Evolutionary conservation across 306 rosid genomes (phyloP).

Genomic region (Phaseolus lunatus): DNA sequence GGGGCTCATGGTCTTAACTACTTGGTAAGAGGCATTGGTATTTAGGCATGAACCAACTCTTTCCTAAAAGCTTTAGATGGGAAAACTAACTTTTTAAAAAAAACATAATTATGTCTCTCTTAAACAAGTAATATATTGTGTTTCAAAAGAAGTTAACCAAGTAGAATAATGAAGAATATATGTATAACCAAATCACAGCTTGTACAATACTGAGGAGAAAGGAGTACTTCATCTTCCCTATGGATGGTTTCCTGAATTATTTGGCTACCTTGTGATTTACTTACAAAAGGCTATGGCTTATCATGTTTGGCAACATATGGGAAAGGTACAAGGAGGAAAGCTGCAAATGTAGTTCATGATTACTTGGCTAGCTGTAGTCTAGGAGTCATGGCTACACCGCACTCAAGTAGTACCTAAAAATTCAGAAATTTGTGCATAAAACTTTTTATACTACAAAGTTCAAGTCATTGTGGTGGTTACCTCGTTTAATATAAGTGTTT

Average conservation of each 20-base stretch:
- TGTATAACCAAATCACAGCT: slow-evolving; percentile 8
- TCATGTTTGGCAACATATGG: neutral
- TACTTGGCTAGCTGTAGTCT: no score
- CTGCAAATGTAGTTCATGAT: no score
- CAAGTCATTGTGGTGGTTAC: no score
- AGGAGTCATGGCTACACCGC: no score
- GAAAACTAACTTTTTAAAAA: neutral
- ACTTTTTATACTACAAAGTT: no score
- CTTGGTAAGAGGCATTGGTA: neutral
- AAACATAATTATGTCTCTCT: neutral
- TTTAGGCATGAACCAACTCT: neutral
- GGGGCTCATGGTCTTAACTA: neutral
- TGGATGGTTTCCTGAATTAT: neutral
- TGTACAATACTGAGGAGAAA: neutral
- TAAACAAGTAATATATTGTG: neutral
- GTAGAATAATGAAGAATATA: neutral
- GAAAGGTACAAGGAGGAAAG: no score
- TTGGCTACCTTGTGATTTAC: no score
- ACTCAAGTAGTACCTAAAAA: no score
- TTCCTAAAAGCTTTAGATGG: neutral
- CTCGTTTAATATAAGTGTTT: no score
- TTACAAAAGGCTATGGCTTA: neutral
- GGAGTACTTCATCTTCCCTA: neutral
- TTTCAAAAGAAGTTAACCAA: neutral
- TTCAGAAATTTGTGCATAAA: no score